phyloP scores from a whole-genome alignment of 2,329 filamentous ascomycete genomes.

The Claviceps capensis region DNA sequence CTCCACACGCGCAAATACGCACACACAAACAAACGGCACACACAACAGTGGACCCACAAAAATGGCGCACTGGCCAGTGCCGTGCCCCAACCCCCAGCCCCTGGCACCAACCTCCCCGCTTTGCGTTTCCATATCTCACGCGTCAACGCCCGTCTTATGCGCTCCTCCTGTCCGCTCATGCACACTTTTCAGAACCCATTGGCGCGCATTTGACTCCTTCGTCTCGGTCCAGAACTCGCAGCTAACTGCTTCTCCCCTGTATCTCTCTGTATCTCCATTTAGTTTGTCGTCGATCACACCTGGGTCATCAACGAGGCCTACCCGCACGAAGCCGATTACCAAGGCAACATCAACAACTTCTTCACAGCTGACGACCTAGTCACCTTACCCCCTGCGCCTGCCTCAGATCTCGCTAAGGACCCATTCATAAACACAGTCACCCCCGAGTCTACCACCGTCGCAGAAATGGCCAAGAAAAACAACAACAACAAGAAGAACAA shows the following conservation, averaged over 20 bases:
- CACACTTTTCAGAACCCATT: constrained; percentile 2
- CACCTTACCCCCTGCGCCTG: constrained; percentile 13
- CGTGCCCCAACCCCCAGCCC: neutral
- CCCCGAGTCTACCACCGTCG: constrained; percentile 58
- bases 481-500: constrained; percentile 35
- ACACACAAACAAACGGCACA: neutral
- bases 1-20: neutral
- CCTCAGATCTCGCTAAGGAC: constrained; percentile 19
- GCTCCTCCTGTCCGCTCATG: constrained; percentile 7
- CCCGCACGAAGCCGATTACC: constrained; percentile 68
- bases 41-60: constrained; percentile 4
- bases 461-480: constrained; percentile 42
- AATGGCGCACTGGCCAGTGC: constrained; percentile 1
- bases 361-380: constrained; percentile 60
- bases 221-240: neutral
- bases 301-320: constrained; percentile 77
- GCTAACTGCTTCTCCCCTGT: constrained; percentile 9
- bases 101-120: constrained; percentile 3
- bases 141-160: constrained; percentile 7
- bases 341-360: constrained; percentile 88
- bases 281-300: constrained; percentile 91
- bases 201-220: constrained; percentile 4
- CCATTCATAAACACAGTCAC: constrained; percentile 52
- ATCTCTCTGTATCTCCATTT: constrained; percentile 9
- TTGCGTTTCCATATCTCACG: constrained; percentile 15